These are phyloP conservation scores for Peronospora belbahrii DNA, from an alignment of 352 stramenopile species.

Conservation along the genomic window DNA sequence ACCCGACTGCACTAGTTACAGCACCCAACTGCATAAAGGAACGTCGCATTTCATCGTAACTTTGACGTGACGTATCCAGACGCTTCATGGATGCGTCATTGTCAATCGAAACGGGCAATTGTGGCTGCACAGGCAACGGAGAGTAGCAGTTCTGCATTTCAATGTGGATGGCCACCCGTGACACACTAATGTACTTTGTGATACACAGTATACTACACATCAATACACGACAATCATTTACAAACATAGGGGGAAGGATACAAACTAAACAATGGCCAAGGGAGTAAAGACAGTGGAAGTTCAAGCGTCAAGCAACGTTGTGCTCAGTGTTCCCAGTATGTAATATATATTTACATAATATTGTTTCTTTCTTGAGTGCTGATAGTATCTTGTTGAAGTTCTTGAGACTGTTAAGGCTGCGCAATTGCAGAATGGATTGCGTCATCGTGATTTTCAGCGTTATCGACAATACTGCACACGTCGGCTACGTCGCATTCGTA, in stretches of 20 bases:
- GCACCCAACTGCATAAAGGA: conserved; percentile 82
- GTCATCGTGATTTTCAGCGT: conserved; percentile 86
- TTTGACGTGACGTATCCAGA: conserved; percentile 33
- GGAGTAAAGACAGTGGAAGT: conserved; percentile 24
- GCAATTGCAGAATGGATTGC: conserved; percentile 86
- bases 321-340: conserved; percentile 47
- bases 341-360: conserved; percentile 3
- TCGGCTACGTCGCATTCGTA: conserved; percentile 80
- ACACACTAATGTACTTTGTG: not conserved
- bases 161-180: not conserved
- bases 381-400: too few relatives aligned
- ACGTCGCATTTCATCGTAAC: conserved; percentile 73
- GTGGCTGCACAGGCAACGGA: conserved; percentile 28
- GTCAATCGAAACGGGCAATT: conserved; percentile 13
- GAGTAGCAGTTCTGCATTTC: conserved; percentile 87
- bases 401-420: conserved; percentile 84
- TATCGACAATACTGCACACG: conserved; percentile 89
- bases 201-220: not conserved
- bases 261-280: conserved; percentile 28
- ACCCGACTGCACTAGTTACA: conserved; percentile 77
- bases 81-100: conserved; percentile 28
- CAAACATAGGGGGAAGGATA: conserved; percentile 1
- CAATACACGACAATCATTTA: not conserved
- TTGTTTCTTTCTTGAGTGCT: not conserved
- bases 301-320: conserved; percentile 20